phyloP scores from a whole-genome alignment of 164 flowering plant genomes.

The Vitis cinerea region DNA sequence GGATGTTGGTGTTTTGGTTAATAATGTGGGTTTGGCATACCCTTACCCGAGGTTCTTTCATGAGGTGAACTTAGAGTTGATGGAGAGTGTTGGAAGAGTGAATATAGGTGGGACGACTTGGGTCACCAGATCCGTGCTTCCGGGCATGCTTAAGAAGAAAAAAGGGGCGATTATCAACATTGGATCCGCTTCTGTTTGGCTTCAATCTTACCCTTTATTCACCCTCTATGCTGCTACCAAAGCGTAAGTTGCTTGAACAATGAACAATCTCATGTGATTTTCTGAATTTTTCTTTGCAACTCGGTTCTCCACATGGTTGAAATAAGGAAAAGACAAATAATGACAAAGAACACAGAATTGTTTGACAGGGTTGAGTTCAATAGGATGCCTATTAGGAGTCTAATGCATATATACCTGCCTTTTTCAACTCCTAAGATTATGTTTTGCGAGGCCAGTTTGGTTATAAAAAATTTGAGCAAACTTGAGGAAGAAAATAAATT shows the following conservation, averaged over 20 bases:
- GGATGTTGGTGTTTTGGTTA: constrained; percentile 59
- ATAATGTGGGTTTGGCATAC: constrained; percentile 58
- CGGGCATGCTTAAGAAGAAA: constrained; percentile 37
- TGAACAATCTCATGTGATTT: constrained; percentile 20
- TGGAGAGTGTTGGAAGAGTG: constrained; percentile 16
- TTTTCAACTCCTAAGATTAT: no score
- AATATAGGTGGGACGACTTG: constrained; percentile 43
- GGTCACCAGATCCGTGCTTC: constrained; percentile 40
- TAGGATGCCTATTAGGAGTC: no score
- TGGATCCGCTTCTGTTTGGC: constrained; percentile 50
- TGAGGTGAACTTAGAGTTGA: not conserved
- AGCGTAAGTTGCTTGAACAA: constrained; percentile 38
- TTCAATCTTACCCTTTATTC: constrained; percentile 55
- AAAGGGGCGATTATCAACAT: constrained; percentile 57
- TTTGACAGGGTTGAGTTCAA: no score
- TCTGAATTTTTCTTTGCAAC: constrained; percentile 2
- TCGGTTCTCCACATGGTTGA: not conserved
- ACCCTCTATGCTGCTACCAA: constrained; percentile 61
- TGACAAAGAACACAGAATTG: no score
- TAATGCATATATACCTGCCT: no score
- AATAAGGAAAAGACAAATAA: no score
- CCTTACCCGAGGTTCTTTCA: constrained; percentile 48
- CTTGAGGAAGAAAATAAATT: no score
- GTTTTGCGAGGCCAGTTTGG: no score
- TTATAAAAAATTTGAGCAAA: no score